phyloP scores from a whole-genome alignment of 1,284 basidiomycete genomes.

The Dichomitus squalens region DNA sequence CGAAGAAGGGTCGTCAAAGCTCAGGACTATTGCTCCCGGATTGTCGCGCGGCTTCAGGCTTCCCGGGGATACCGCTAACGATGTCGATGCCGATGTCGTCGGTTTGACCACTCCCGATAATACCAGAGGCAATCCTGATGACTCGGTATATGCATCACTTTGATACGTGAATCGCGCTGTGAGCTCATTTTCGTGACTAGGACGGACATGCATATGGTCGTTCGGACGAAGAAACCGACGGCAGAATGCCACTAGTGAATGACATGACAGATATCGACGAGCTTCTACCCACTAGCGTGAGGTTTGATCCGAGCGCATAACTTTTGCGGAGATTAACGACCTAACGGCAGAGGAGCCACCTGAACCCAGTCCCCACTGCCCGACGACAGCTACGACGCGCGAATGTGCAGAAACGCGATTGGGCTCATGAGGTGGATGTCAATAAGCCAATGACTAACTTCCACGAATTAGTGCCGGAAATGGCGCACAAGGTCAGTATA shows the following conservation, averaged over 20 bases:
- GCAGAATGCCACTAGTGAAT: slow-evolving; percentile 11
- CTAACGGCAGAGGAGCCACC: slow-evolving; percentile 43
- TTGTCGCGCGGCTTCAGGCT: slow-evolving; percentile 70
- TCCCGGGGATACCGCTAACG: slow-evolving; percentile 53
- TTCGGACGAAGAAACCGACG: slow-evolving; percentile 1
- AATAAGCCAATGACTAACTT: slow-evolving; percentile 91
- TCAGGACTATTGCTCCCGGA: slow-evolving; percentile 65
- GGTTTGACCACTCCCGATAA: slow-evolving; percentile 22
- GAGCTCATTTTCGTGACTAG: neutral
- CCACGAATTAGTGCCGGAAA: slow-evolving; percentile 84
- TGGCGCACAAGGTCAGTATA: slow-evolving; percentile 76
- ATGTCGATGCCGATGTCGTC: slow-evolving; percentile 39
- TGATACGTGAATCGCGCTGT: neutral
- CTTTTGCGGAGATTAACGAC: neutral
- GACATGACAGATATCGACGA: slow-evolving; percentile 72
- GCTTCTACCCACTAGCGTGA: slow-evolving; percentile 79
- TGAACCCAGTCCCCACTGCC: slow-evolving; percentile 51
- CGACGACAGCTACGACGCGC: slow-evolving; percentile 42
- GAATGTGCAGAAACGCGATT: slow-evolving; percentile 82
- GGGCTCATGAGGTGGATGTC: slow-evolving; percentile 97
- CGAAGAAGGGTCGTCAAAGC: slow-evolving; percentile 42
- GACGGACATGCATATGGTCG: neutral
- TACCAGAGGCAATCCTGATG: neutral
- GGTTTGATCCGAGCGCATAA: slow-evolving; percentile 23
- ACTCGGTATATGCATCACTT: neutral